Evolutionary conservation across 306 rosid genomes (phyloP).

Genomic region (Malus sieversii): DNA sequence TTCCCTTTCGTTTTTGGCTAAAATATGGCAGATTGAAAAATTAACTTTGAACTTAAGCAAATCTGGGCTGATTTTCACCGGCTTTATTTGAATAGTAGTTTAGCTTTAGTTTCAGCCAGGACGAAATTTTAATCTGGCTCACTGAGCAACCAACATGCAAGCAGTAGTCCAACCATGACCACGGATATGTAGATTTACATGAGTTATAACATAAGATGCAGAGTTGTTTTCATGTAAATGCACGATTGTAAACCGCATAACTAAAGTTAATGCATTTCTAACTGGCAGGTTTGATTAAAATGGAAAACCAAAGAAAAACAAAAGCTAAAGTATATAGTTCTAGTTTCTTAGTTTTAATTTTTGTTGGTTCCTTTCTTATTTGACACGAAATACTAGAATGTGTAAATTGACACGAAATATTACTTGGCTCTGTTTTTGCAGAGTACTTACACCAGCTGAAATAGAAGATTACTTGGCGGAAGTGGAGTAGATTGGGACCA

Average conservation of each 20-base stretch:
- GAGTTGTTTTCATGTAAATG: background rate
- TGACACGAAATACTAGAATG: no score
- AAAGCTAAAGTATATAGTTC: background rate
- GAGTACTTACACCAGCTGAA: constrained; percentile 78
- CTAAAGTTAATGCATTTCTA: background rate
- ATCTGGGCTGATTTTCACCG: background rate
- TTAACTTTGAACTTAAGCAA: background rate
- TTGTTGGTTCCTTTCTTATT: background rate
- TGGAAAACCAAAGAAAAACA: background rate
- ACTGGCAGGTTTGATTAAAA: background rate
- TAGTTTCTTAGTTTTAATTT: background rate
- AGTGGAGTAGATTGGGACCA: constrained; percentile 40
- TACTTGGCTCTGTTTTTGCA: constrained; percentile 27
- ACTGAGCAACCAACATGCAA: background rate
- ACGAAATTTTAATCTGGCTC: background rate
- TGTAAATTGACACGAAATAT: no score
- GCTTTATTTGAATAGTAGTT: background rate
- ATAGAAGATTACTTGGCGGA: constrained; percentile 76
- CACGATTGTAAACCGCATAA: background rate
- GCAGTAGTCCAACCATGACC: no score
- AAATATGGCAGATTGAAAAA: background rate
- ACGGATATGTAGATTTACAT: background rate
- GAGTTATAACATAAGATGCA: background rate
- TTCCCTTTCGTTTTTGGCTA: background rate
- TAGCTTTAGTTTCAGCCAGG: background rate